Base-by-base conservation (phyloP, 2,329 filamentous ascomycete species). In the Fusarium temperatum region DNA sequence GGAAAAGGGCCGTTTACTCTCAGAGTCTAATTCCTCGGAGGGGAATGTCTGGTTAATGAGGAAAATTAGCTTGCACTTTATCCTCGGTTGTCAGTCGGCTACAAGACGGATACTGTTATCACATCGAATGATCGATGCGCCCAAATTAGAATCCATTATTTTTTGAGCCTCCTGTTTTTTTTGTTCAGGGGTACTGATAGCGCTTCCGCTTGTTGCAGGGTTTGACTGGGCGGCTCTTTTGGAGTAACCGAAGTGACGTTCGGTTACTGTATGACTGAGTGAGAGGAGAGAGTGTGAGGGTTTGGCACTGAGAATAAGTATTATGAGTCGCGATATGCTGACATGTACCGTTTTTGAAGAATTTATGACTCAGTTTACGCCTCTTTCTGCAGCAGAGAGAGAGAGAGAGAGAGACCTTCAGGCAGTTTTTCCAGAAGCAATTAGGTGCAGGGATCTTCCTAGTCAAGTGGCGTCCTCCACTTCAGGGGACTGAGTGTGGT, bases 11-110 rank as follows among this genome's bases (percentile, higher is more conserved):
- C 64, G 69, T 42, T 72, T 65, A 32, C 47, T 15, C 24, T 57
- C 18, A 17, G 32, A 58, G 44, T 28, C 42, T n/a, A 39, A 63
- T 39, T 50, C 36, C 45, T 51, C 32, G 8, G 42, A 36, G 48
- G 63, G 57, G 38, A 42, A 48, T 22, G 61, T 26, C 42, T 64
- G 53, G 35, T 61, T 71, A 73, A 73, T 70, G 42, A 73, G 44
- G 38, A 67, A 71, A 70, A n/a, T 30, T 39, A 68, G 51, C 45
- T 48, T 8, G 56, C n/a, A 24, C 41, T 63, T 75, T 77, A 77
- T 74, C 75, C 75, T 77, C 75, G 75, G 75, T 75, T 70, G 70
- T 51, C 67, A 57, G 35, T 75, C 75, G 70, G 74, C 54, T 72
- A 66, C 54, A 70, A 70, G 68, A 72, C 54, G 55, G 58, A 53